A percentile compares a stretch with the other conserved stretches of the same genome.
These are phyloP conservation scores for Catunica adiposa DNA, from an alignment of 2,329 filamentous ascomycete genomes.

Conservation along the genomic window DNA sequence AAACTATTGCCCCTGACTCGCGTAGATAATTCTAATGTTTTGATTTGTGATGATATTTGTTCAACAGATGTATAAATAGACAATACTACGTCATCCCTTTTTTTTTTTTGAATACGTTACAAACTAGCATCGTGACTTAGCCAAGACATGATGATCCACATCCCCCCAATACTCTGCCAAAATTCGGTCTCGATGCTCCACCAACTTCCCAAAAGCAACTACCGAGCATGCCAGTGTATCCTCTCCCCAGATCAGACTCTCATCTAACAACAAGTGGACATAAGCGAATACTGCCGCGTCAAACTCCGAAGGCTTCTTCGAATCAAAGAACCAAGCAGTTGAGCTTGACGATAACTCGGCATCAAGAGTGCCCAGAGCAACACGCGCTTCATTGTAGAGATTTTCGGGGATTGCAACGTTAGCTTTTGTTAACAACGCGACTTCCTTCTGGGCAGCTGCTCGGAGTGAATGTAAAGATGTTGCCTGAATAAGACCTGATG, in stretches of 20 bases:
- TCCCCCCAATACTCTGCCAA: slow-evolving; percentile 16
- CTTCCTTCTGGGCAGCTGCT: slow-evolving; percentile 55
- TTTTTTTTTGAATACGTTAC: background rate
- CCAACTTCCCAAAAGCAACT: slow-evolving; percentile 41
- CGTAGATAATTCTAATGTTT: too few relatives aligned
- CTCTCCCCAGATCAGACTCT: slow-evolving; percentile 46
- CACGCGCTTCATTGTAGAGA: slow-evolving; percentile 28
- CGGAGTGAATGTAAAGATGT: slow-evolving; percentile 51
- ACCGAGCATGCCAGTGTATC: slow-evolving; percentile 42
- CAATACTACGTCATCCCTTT: too few relatives aligned
- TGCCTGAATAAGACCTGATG: slow-evolving; percentile 43
- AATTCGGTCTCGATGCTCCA: slow-evolving; percentile 27
- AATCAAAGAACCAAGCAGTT: slow-evolving; percentile 33
- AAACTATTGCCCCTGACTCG: too few relatives aligned
- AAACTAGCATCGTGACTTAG: background rate
- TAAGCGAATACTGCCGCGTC: slow-evolving; percentile 87
- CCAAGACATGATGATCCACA: slow-evolving; percentile 1
- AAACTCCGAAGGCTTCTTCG: slow-evolving; percentile 49
- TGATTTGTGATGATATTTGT: too few relatives aligned
- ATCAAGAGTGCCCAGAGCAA: slow-evolving; percentile 30
- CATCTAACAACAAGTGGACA: slow-evolving; percentile 60
- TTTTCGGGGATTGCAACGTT: slow-evolving; percentile 20
- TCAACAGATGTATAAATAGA: too few relatives aligned
- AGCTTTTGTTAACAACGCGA: slow-evolving; percentile 44
- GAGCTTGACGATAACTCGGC: slow-evolving; percentile 25